Base-by-base conservation (phyloP, 768 basidiomycete species). In the Trametes coccinea region DNA sequence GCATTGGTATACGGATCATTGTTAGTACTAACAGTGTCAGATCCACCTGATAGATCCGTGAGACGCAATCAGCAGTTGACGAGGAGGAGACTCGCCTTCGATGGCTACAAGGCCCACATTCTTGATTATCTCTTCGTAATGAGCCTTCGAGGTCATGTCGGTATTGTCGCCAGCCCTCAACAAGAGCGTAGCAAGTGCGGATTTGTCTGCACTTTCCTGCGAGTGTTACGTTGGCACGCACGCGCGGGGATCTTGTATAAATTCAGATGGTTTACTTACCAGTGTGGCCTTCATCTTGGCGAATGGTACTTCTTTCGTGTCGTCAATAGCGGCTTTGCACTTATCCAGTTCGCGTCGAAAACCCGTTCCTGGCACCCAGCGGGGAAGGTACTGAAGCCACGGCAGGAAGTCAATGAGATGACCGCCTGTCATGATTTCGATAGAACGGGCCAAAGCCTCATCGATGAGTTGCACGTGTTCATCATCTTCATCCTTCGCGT, bases 331-430 rank as follows among this genome's bases (percentile, higher is more conserved):
- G 10, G 57, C 55, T 29, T 34, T 43, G 56, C 63, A 62, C 52
- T 14, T 50, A 2, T 37, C 17, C 10, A 61, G 47, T 6, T 56
- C 43, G 13, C 50, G 37, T 41, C 66, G 59, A 22, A 69, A 64
- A 2, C 59, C 53, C 7, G 63, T 59, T 9, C 69, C 69, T 1
- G 68, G 70, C 8, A 71, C 47, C 65, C 67, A 71, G 9, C 59
- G 46, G 4, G 65, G 69, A 5, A 67, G 43, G 17, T 61, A 33
- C n/a, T 45, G 17, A 5, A 70, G 49, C 27, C 71, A 51, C 9
- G 71, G 71, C n/a, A 74, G 16, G 29, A 63, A 49, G 34, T 73
- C 72, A 31, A 73, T 68, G 4, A 67, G 62, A 56, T 66, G 73
- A 0, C 62, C 50, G 3, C 71, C 72, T 10, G 72, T 71, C 22